Evolutionary conservation across 768 basidiomycete genomes (phyloP).

Genomic region (Multifurca ochricompacta): DNA sequence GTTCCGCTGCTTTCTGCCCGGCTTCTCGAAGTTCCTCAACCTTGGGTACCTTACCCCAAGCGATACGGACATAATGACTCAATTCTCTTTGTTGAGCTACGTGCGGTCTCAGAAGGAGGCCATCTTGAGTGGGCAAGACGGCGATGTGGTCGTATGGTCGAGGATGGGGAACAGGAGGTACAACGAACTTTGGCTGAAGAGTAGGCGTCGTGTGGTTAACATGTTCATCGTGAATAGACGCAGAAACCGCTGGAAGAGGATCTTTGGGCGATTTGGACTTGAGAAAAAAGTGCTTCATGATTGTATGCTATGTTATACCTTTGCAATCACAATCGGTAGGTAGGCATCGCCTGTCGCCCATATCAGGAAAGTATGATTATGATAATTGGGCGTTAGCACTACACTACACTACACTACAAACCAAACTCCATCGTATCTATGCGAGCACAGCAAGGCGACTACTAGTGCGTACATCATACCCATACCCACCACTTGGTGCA

Average conservation of each 20-base stretch:
- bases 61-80: slow-evolving; percentile 40
- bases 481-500: slow-evolving; percentile 61
- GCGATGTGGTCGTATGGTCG: slow-evolving; percentile 62
- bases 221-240: neutral
- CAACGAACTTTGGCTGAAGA: slow-evolving; percentile 54
- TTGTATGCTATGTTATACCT: neutral
- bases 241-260: neutral
- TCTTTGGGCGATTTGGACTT: slow-evolving; percentile 17
- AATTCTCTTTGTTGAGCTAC: slow-evolving; percentile 26
- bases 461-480: slow-evolving; percentile 65
- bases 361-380: slow-evolving; percentile 16
- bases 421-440: slow-evolving; percentile 8
- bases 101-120: slow-evolving; percentile 62
- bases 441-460: slow-evolving; percentile 46
- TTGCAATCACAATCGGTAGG: neutral
- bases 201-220: slow-evolving; percentile 23
- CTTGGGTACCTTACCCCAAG: slow-evolving; percentile 51
- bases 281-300: slow-evolving; percentile 21
- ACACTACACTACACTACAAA: slow-evolving; percentile 13
- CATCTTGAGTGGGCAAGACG: slow-evolving; percentile 49
- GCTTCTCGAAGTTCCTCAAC: slow-evolving; percentile 43
- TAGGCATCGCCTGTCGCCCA: too few species aligned
- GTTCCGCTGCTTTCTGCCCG: slow-evolving; percentile 28
- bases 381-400: neutral
- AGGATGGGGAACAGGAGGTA: slow-evolving; percentile 70